Conservation (phyloP, 306 rosid species). For the Mucuna pruriens region DNA sequence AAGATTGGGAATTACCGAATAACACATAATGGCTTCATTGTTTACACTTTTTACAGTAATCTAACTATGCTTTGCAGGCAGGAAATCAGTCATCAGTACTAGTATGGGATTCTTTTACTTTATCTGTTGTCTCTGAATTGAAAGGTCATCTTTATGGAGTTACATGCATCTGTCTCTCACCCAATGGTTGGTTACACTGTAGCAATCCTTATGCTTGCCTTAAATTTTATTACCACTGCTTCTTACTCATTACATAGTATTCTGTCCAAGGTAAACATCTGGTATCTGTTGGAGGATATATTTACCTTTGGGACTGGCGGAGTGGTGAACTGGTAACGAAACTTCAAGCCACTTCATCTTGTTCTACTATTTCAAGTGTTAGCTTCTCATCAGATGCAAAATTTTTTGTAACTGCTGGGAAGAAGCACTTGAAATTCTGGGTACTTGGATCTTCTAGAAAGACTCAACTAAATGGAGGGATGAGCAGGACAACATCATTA, state of each 20-base stretch:
- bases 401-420: constrained; percentile 68
- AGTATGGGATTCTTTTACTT: constrained; percentile 64
- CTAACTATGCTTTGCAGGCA: constrained; percentile 57
- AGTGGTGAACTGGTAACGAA: constrained; percentile 59
- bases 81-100: constrained; percentile 72
- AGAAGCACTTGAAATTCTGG: constrained; percentile 82
- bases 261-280: constrained; percentile 63
- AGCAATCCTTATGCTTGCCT: constrained; percentile 25
- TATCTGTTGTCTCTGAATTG: constrained; percentile 58
- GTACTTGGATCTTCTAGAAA: constrained; percentile 59
- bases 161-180: constrained; percentile 75
- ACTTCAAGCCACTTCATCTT: constrained; percentile 76
- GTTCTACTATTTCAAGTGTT: constrained; percentile 59
- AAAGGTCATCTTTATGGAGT: constrained; percentile 70
- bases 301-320: constrained; percentile 78
- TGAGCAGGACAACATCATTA: constrained; percentile 39
- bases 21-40: constrained; percentile 22
- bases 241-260: constrained; percentile 41
- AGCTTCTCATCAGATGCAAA: constrained; percentile 72
- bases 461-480: constrained; percentile 51
- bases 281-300: constrained; percentile 73
- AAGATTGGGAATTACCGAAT: not conserved
- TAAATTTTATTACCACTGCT: constrained; percentile 20
- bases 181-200: constrained; percentile 63
- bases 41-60: constrained; percentile 5